Percentiles rank a stretch among this genome's conserved stretches.
Evolutionary conservation across 164 flowering plant species (phyloP).

Genomic region (Amborella trichopoda): DNA sequence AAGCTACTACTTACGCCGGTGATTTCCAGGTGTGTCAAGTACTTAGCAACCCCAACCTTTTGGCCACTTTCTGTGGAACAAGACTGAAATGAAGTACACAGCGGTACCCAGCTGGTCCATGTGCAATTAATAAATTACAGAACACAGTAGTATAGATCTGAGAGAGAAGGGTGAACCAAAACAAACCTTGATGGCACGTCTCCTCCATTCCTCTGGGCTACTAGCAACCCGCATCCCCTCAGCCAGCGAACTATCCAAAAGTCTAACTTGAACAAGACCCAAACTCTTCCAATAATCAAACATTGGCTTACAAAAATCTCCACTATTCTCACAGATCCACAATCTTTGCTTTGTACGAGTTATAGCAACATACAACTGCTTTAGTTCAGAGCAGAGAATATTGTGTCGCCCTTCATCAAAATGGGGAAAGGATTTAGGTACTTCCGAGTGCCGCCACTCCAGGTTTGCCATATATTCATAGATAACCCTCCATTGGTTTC

Average conservation of each 20-base stretch:
- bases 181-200: slow-evolving; percentile 50
- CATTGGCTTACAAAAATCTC: slow-evolving; percentile 43
- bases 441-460: slow-evolving; percentile 21
- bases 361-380: slow-evolving; percentile 76
- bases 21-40: no score
- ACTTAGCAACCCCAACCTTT: no score
- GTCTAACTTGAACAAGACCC: slow-evolving; percentile 35
- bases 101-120: no score
- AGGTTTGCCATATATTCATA: slow-evolving; percentile 54
- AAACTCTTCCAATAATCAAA: slow-evolving; percentile 66
- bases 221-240: slow-evolving; percentile 56
- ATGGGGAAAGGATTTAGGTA: slow-evolving; percentile 21
- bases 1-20: no score
- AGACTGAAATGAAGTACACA: no score
- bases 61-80: no score
- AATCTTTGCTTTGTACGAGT: slow-evolving; percentile 79
- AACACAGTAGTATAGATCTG: no score
- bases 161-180: background rate
- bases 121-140: no score
- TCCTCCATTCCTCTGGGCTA: slow-evolving; percentile 59
- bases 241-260: slow-evolving; percentile 49
- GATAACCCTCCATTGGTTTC: slow-evolving; percentile 61
- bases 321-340: slow-evolving; percentile 63
- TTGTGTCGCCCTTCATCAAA: slow-evolving; percentile 42
- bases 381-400: slow-evolving; percentile 65